Evolutionary conservation across 306 rosid genomes (phyloP), one percentile per base, ranked within the genome.

Genomic region (Trifolium fragiferum): DNA sequence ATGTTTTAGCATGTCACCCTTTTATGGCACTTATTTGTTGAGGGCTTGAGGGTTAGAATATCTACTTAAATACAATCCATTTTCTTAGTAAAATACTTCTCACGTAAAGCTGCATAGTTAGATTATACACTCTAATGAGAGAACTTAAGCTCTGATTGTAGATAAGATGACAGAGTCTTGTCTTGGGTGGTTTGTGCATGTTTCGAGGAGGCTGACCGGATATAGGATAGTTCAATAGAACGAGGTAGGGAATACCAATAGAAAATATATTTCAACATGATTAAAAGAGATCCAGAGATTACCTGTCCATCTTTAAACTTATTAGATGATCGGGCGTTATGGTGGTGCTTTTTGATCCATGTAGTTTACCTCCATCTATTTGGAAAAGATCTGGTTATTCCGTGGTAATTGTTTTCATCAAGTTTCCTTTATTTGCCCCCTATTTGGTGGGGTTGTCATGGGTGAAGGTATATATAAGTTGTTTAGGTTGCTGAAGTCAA

Each of bases 21-120:
- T 30, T 59, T 59, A 59, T 59, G 40, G 38, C 14, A 32, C 38
- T 60, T 27, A 58, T 59, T 25, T 59, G 66, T 60, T 30, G 66
- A 6, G 62, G 32, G 2, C 62, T 21, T 55, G 15, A 55, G 66
- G 21, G 41, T 60, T 60, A 60, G 19, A 30, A 30, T 30, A 60
- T 60, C 20, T 32, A 60, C 10, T 60, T 16, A 60, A 27, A 15
- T 23, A 21, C 33, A 55, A 47, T 19, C 14, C 27, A 18, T 9
- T 3, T 53, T 53, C 1, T 10, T 10, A 9, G 25, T 53, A 19
- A 9, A 53, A 19, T 18, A 53, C 59, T 53, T 53, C 59, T 53
- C 27, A 18, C 0, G 25, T 33, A 7, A 35, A 7, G 9, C 19
- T 19, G 19, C 59, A 53, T 19, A 15, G 53, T 15, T 47, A 16